Evolutionary conservation across 2,329 filamentous ascomycete species (phyloP).

Genomic region (Cercospora zeae-maydis): DNA sequence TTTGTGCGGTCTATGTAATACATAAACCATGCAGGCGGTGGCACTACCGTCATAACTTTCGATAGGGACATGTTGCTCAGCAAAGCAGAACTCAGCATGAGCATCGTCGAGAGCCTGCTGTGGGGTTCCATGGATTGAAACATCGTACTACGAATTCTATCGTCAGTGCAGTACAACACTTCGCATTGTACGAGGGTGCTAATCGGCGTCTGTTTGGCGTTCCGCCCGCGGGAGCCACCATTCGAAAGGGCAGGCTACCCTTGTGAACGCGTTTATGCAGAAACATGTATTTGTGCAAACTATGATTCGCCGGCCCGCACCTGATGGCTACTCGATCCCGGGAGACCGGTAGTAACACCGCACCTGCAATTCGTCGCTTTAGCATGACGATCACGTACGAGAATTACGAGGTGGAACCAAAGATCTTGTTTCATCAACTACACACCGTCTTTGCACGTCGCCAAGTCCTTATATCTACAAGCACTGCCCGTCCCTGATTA

Average conservation of each 20-base stretch:
- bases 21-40: too few species aligned
- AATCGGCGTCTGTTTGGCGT: not conserved
- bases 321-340: too few species aligned
- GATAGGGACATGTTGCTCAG: not conserved
- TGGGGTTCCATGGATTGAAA: not conserved
- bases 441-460: not conserved
- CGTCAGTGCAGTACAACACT: not conserved
- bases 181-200: not conserved
- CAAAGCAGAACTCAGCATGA: not conserved
- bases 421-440: not conserved
- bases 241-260: not conserved
- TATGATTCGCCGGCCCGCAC: not conserved
- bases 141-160: too few species aligned
- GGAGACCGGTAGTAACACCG: not conserved
- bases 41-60: not conserved
- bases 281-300: not conserved
- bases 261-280: not conserved
- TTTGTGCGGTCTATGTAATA: too few species aligned
- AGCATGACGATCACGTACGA: constrained; percentile 12
- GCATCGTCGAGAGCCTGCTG: not conserved
- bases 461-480: constrained; percentile 4
- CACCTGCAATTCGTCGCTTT: not conserved
- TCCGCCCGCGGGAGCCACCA: not conserved
- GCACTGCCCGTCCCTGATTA: not conserved
- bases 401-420: constrained; percentile 9